Conservation (phyloP, 345 rosid species). For the Citrus hindsii region DNA sequence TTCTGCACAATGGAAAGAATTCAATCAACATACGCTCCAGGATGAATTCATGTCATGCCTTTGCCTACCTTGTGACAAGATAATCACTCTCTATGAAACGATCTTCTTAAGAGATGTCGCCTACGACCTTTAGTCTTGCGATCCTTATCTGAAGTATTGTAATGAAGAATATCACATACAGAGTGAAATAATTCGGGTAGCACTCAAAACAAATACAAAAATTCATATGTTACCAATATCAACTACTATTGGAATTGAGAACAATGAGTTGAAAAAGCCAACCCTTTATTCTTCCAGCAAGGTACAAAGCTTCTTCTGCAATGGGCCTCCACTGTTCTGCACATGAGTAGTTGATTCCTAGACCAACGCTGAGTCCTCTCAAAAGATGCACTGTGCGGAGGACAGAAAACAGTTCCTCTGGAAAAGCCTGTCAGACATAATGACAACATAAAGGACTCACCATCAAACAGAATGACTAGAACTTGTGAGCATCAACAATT, state of each 20-base stretch:
- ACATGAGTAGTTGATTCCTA: conserved; percentile 78
- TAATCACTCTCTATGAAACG: conserved; percentile 25
- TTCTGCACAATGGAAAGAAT: background rate
- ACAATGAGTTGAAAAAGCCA: background rate
- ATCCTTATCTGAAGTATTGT: conserved; percentile 27
- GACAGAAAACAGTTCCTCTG: conserved; percentile 86
- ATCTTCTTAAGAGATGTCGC: conserved; percentile 28
- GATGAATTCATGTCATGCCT: conserved; percentile 3
- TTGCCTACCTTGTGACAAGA: background rate
- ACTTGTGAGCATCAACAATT: background rate
- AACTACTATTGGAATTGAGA: background rate
- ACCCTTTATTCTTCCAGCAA: conserved; percentile 76
- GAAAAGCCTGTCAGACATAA: conserved; percentile 54
- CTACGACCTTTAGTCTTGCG: conserved; percentile 19
- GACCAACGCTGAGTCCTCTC: conserved; percentile 93
- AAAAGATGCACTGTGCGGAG: conserved; percentile 80
- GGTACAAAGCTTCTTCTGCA: conserved; percentile 77
- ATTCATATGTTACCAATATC: background rate
- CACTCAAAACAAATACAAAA: background rate
- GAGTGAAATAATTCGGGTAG: background rate
- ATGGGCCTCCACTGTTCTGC: conserved; percentile 85
- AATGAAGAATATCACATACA: background rate
- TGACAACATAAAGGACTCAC: background rate
- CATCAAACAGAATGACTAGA: background rate
- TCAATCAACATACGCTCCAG: background rate